Base-by-base conservation (phyloP, 495 filamentous ascomycete species). In the Xylaria scruposa region DNA sequence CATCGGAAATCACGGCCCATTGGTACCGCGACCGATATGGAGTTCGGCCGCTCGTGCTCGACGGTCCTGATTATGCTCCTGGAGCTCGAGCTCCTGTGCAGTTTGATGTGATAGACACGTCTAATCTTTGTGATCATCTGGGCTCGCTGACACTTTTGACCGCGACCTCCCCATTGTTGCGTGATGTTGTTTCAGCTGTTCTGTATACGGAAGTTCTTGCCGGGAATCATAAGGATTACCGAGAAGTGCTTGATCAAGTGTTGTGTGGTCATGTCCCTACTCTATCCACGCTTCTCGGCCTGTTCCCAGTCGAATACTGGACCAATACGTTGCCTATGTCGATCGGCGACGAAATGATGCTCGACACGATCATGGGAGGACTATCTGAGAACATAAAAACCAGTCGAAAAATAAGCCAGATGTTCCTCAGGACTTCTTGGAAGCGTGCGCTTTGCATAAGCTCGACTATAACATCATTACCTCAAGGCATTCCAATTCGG, bases 51-150 rank as follows among this genome's bases (percentile, higher is more conserved):
- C 68, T 88, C 3, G 40, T 76, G 15, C 79, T 89, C 5, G 80
- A 83, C 59, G 71, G 76, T 19, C 67, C 68, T 0, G 83, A 85
- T 46, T 88, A 89, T 68, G 72, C 33, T 36, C 33, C 33, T 36
- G 33, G 33, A 1, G 33, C 33, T 36, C 70, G 24, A 33, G 83
- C 82, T 13, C 85, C 86, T 15, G 68, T 71, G 40, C 59, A 78
- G 33, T 90, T 90, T 64, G 81, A 90, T 70, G 79, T 87, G n/a
- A 88, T 91, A 49, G 87, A 91, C 71, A 90, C 88, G 1, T 88
- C 86, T 6, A 87, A 86, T 67, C 77, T 90, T 8, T 74, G 77
- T 24, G 86, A 88, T 71, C 80, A 87, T 61, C 13, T 86, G 31
- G 87, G 86, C 24, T 66, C 78, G 0, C 49, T 90, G 10, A 87